Percentiles rank a stretch among this genome's conserved stretches.
Evolutionary conservation across 768 basidiomycete species (phyloP).

Genomic region (Nidularia pulvinata): DNA sequence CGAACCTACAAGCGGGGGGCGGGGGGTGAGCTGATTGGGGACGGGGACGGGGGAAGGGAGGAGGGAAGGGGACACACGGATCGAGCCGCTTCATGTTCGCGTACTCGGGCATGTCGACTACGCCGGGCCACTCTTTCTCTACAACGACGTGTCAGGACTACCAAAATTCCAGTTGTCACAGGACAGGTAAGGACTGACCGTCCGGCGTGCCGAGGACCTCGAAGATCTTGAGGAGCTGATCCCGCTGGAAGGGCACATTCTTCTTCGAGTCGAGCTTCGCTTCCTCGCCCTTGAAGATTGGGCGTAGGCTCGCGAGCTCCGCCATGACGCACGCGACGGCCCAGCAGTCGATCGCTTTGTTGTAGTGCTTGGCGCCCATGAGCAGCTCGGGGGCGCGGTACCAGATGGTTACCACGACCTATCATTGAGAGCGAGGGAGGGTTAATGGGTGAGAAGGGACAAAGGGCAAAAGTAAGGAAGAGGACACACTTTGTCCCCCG

Average conservation of each 20-base stretch:
- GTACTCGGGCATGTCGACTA: constrained; percentile 88
- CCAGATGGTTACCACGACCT: constrained; percentile 99
- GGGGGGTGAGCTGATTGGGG: no score
- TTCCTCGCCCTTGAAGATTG: constrained; percentile 99
- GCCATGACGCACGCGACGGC: constrained; percentile 98
- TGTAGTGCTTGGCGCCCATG: constrained; percentile 97
- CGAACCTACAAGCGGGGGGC: no score
- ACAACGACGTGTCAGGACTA: no score
- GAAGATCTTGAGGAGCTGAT: constrained; percentile 95
- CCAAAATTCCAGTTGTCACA: no score
- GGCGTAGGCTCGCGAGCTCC: constrained; percentile 89
- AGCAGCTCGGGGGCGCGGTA: constrained; percentile 97
- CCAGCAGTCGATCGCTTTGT: constrained; percentile 96
- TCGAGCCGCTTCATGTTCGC: constrained; percentile 80
- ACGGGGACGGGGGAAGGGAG: background rate
- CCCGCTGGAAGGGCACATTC: constrained; percentile 95
- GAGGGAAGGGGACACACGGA: constrained; percentile 38
- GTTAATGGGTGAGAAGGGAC: no score
- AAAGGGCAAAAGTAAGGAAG: no score
- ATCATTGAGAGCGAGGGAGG: no score
- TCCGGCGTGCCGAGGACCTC: constrained; percentile 91
- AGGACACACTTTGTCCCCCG: constrained; percentile 97
- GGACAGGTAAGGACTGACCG: constrained; percentile 57
- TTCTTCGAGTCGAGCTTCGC: constrained; percentile 98
- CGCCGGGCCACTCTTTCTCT: constrained; percentile 90